phyloP scores from a whole-genome alignment of 257 asterid genomes.

The Solanum boliviense region DNA sequence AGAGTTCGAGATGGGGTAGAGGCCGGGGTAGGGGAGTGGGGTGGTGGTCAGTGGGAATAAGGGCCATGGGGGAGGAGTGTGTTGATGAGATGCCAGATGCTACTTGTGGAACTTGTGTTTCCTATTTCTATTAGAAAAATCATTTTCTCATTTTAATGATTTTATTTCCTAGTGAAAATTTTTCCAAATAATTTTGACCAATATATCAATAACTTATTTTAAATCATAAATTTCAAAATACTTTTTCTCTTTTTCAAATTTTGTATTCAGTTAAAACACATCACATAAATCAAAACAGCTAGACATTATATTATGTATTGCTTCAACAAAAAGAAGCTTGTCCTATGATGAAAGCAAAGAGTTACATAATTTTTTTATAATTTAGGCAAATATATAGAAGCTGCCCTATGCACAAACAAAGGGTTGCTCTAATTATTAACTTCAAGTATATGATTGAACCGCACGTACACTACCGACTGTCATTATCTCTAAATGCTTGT shows the following conservation, averaged over 20 bases:
- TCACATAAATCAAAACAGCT: background rate
- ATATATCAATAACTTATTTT: background rate
- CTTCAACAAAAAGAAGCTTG: background rate
- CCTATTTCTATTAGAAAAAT: background rate
- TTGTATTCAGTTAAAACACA: background rate
- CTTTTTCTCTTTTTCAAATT: background rate
- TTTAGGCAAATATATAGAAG: background rate
- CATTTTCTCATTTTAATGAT: background rate
- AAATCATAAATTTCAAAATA: background rate
- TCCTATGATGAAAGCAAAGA: background rate
- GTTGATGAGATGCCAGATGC: background rate
- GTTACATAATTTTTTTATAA: background rate
- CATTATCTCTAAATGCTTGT: constrained; percentile 20
- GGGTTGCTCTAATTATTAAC: constrained; percentile 13
- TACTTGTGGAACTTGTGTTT: background rate
- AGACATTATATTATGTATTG: background rate
- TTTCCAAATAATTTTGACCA: background rate
- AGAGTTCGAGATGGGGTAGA: background rate
- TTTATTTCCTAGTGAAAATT: background rate
- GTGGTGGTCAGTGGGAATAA: background rate
- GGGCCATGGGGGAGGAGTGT: background rate
- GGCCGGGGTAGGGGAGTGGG: background rate
- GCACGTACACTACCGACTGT: constrained; percentile 21
- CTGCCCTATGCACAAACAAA: constrained; percentile 35
- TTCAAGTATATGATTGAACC: constrained; percentile 10